Conservation (phyloP, 192 early-diverging fungal genomes). For the Podila epicladia region DNA sequence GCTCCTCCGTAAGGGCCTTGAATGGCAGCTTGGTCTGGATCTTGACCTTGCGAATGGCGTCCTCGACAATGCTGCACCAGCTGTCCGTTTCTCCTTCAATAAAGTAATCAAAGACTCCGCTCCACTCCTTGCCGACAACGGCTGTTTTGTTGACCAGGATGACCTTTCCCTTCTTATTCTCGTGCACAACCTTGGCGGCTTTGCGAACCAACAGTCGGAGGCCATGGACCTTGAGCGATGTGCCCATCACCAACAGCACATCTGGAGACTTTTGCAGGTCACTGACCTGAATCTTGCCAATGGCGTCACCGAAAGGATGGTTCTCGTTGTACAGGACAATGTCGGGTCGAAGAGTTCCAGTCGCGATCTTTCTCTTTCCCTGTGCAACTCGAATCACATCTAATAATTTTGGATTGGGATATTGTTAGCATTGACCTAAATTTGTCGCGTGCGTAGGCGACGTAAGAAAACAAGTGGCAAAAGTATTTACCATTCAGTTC, state of each 20-base stretch:
- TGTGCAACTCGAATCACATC: conserved; percentile 60
- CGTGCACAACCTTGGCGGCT: conserved; percentile 68
- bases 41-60: conserved; percentile 49
- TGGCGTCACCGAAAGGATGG: conserved; percentile 77
- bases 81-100: conserved; percentile 76
- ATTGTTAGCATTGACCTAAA: not conserved
- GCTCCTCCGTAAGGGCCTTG: conserved; percentile 26
- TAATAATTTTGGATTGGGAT: not conserved
- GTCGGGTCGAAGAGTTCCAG: conserved; percentile 88
- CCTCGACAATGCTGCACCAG: conserved; percentile 58
- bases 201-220: conserved; percentile 80
- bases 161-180: conserved; percentile 62
- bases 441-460: not conserved
- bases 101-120: conserved; percentile 81
- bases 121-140: conserved; percentile 77
- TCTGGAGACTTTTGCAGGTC: conserved; percentile 75
- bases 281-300: conserved; percentile 64
- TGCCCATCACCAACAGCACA: conserved; percentile 89
- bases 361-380: conserved; percentile 80
- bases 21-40: conserved; percentile 43
- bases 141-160: conserved; percentile 83
- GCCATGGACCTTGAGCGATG: conserved; percentile 85
- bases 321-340: conserved; percentile 97
- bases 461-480: not conserved
- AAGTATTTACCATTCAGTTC: conserved; percentile 38